Evolutionary conservation across 345 rosid species (phyloP).

Genomic region (Rhodomyrtus tomentosa): DNA sequence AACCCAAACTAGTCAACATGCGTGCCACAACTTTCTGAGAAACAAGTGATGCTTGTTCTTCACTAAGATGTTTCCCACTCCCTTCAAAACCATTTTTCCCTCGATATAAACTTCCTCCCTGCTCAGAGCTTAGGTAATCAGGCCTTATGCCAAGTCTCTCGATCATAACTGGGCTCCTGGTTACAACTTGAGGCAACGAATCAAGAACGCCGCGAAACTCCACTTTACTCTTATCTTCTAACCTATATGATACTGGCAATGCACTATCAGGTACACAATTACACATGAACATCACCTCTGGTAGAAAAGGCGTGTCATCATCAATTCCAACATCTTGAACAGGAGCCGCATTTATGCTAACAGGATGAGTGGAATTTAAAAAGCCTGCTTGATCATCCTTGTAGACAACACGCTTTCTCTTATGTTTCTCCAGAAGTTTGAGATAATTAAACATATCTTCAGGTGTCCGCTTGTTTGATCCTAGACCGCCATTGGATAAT

Average conservation of each 20-base stretch:
- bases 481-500: constrained; percentile 45
- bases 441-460: constrained; percentile 69
- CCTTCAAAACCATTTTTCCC: constrained; percentile 42
- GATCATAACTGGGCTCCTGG: constrained; percentile 57
- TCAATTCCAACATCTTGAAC: constrained; percentile 35
- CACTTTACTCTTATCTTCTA: constrained; percentile 25
- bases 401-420: constrained; percentile 60
- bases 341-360: constrained; percentile 23
- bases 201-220: constrained; percentile 68
- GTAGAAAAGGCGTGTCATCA: constrained; percentile 51
- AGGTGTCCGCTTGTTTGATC: constrained; percentile 58
- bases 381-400: constrained; percentile 22
- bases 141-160: constrained; percentile 88
- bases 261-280: constrained; percentile 86
- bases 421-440: constrained; percentile 44
- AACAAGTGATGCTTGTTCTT: constrained; percentile 59
- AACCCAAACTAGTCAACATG: constrained; percentile 46
- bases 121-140: constrained; percentile 50
- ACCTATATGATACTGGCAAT: constrained; percentile 27
- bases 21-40: constrained; percentile 60
- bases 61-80: constrained; percentile 36
- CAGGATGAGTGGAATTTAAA: constrained; percentile 13
- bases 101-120: constrained; percentile 49
- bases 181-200: constrained; percentile 50
- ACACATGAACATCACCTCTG: constrained; percentile 64